Percentiles rank a stretch among this genome's conserved stretches.
These are phyloP conservation scores for Sedum album DNA, from an alignment of 164 flowering plant genomes.

Conservation along the genomic window DNA sequence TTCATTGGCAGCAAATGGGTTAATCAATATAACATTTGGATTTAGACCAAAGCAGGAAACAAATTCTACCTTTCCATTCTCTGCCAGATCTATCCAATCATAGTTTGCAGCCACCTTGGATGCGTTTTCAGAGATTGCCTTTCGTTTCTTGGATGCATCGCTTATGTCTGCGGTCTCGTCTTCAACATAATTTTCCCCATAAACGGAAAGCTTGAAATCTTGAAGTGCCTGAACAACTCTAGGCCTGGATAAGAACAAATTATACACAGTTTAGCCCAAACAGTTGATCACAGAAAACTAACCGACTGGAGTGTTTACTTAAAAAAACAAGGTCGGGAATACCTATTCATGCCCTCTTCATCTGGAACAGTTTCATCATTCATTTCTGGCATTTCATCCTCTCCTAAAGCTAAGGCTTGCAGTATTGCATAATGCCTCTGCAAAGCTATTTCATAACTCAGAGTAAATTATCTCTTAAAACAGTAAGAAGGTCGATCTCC, in stretches of 20 bases:
- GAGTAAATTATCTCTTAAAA: conserved; percentile 9
- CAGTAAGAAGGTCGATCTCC: not conserved
- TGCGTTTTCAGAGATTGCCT: conserved; percentile 57
- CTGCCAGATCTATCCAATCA: conserved; percentile 82
- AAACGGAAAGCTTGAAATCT: conserved; percentile 76
- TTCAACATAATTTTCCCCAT: conserved; percentile 61
- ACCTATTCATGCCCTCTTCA: conserved; percentile 94
- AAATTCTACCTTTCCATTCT: conserved; percentile 57
- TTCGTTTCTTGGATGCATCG: conserved; percentile 62
- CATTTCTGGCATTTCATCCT: conserved; percentile 81
- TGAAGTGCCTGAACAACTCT: conserved; percentile 65
- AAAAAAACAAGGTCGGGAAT: conserved; percentile 3
- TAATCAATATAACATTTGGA: too few relatives aligned
- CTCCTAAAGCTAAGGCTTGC: conserved; percentile 88
- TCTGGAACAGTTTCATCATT: conserved; percentile 92
- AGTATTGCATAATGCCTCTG: conserved; percentile 93
- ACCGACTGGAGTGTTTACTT: not conserved
- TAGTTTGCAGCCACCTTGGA: conserved; percentile 39
- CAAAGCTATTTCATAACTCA: conserved; percentile 42
- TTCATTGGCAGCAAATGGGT: not conserved
- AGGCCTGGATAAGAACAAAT: conserved; percentile 37
- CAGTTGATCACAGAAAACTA: not conserved
- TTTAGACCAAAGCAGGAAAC: not conserved
- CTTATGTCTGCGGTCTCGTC: conserved; percentile 31
- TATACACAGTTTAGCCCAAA: not conserved